phyloP scores from a whole-genome alignment of 139 green algal species.

The Chlorella sorokiniana region DNA sequence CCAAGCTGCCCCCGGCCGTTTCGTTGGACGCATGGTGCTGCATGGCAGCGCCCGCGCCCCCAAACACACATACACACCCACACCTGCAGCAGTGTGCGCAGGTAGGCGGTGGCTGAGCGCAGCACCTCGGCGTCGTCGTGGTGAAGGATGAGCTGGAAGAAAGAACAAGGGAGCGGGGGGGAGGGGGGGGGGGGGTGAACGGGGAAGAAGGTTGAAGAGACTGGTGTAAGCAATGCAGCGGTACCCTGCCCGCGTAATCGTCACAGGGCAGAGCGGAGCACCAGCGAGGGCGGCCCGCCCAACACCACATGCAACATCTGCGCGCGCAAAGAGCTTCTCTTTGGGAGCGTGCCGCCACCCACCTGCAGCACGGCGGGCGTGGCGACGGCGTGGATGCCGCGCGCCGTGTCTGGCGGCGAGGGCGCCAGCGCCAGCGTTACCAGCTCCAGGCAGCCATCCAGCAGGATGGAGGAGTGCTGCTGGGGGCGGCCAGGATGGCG shows the following conservation, averaged over 20 bases:
- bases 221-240: neutral
- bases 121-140: constrained; percentile 31
- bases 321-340: too few species aligned
- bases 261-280: too few species aligned
- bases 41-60: too few species aligned
- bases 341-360: neutral
- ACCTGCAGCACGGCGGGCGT: constrained; percentile 43
- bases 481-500: constrained; percentile 42
- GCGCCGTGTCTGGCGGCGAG: constrained; percentile 34
- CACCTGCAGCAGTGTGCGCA: constrained; percentile 33
- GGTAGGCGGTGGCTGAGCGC: constrained; percentile 27
- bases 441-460: constrained; percentile 71
- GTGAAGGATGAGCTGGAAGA: neutral
- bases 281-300: too few species aligned
- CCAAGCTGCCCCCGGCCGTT: too few species aligned
- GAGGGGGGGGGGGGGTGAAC: neutral
- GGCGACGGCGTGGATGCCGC: constrained; percentile 39
- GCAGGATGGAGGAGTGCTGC: constrained; percentile 44
- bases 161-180: neutral
- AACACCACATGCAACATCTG: too few species aligned
- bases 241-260: too few species aligned
- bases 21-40: too few species aligned
- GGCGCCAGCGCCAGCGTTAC: constrained; percentile 55
- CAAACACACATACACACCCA: neutral
- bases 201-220: neutral